Evolutionary conservation across 108 stramenopile species (phyloP).

Genomic region (Parietichytrium sp.): DNA sequence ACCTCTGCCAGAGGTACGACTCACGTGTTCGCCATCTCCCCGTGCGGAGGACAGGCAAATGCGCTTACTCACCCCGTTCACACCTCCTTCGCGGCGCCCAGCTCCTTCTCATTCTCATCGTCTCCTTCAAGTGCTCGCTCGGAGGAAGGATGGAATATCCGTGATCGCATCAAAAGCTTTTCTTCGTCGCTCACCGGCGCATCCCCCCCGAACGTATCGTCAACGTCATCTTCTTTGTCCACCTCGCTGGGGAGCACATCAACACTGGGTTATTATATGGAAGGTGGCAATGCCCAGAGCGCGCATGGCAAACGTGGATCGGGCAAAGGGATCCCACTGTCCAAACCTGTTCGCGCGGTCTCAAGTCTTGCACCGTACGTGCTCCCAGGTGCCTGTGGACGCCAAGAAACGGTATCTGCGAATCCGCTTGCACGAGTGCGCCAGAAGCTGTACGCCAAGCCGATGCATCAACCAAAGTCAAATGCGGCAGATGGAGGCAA

Average conservation of each 20-base stretch:
- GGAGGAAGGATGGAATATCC: slow-evolving; percentile 1
- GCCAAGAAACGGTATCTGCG: too few species aligned
- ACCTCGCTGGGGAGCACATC: slow-evolving; percentile 11
- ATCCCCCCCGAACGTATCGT: neutral
- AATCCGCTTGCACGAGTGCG: too few species aligned
- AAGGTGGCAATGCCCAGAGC: too few species aligned
- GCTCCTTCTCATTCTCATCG: neutral
- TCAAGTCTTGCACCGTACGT: too few species aligned
- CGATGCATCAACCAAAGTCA: too few species aligned
- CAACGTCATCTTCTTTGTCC: neutral
- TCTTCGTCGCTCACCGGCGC: slow-evolving; percentile 15
- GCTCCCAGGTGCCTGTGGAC: too few species aligned
- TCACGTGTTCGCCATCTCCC: neutral
- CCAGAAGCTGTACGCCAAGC: too few species aligned
- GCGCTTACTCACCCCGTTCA: neutral
- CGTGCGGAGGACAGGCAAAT: neutral
- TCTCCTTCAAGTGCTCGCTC: neutral
- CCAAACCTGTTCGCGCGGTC: too few species aligned
- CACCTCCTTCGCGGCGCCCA: neutral
- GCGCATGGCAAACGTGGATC: too few species aligned
- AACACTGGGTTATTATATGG: too few species aligned
- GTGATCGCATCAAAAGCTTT: slow-evolving; percentile 1
- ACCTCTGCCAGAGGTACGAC: slow-evolving; percentile 28
- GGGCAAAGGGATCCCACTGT: too few species aligned
- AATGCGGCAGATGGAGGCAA: too few species aligned